A percentile compares a stretch with the other conserved stretches of the same genome.
Evolutionary conservation across 768 basidiomycete species (phyloP).

Genomic region (Russula ochroleuca): DNA sequence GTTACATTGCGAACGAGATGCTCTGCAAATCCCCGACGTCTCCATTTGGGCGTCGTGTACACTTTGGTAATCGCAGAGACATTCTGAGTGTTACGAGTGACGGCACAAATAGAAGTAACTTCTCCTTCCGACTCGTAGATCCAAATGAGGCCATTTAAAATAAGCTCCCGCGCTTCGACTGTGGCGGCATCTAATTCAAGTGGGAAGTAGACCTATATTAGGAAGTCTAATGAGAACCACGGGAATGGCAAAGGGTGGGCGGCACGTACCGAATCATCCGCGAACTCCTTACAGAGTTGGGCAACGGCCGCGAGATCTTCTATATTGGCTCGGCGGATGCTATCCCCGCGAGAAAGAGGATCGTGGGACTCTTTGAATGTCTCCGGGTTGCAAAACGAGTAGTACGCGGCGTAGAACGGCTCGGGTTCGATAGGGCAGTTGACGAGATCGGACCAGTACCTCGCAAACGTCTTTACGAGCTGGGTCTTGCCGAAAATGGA

Average conservation of each 20-base stretch:
- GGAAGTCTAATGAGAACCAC: slow-evolving; percentile 3
- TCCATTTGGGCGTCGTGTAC: slow-evolving; percentile 45
- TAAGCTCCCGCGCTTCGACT: slow-evolving; percentile 45
- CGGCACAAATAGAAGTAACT: slow-evolving; percentile 51
- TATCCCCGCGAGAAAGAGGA: slow-evolving; percentile 36
- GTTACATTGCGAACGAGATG: slow-evolving; percentile 48
- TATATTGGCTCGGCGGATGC: slow-evolving; percentile 38
- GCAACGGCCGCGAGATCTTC: slow-evolving; percentile 42
- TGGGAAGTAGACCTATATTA: slow-evolving; percentile 43
- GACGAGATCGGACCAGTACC: slow-evolving; percentile 43
- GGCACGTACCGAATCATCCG: slow-evolving; percentile 47
- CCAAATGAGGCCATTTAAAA: slow-evolving; percentile 49
- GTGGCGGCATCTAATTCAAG: slow-evolving; percentile 39
- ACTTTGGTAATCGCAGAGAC: slow-evolving; percentile 58
- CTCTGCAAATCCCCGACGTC: slow-evolving; percentile 49
- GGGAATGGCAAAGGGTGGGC: neutral
- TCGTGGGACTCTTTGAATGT: slow-evolving; percentile 35
- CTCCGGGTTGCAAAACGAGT: slow-evolving; percentile 42
- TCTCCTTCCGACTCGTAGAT: slow-evolving; percentile 43
- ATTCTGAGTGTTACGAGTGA: slow-evolving; percentile 47
- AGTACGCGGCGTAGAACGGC: slow-evolving; percentile 50
- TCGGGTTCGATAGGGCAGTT: slow-evolving; percentile 38
- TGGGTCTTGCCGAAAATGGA: slow-evolving; percentile 46
- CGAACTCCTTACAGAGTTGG: slow-evolving; percentile 48
- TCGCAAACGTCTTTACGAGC: slow-evolving; percentile 43